Conservation (phyloP, 495 filamentous ascomycete species). For the Haplographium delicatum region DNA sequence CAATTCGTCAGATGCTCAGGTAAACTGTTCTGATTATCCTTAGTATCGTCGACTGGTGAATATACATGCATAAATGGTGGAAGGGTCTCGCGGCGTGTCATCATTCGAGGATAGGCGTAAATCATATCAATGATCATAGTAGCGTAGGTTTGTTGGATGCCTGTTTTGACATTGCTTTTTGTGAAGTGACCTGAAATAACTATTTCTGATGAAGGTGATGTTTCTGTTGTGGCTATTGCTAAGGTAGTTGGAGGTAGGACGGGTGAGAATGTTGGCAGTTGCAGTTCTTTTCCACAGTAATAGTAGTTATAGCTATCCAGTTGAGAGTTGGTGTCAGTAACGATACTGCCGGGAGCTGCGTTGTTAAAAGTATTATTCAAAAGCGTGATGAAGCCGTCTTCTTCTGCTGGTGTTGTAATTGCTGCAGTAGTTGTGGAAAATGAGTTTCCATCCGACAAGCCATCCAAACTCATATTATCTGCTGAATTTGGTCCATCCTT, state of each 20-base stretch:
- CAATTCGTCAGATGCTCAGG: too few relatives aligned
- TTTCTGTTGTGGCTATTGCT: not conserved
- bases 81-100: not conserved
- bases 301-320: not conserved
- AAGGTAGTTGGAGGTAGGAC: not conserved
- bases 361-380: too few relatives aligned
- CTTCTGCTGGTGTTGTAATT: not conserved
- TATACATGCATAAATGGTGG: too few relatives aligned
- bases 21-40: too few relatives aligned
- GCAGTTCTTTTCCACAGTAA: not conserved
- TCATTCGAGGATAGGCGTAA: not conserved
- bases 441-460: not conserved
- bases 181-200: not conserved
- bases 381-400: not conserved
- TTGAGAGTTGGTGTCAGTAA: not conserved
- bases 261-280: not conserved
- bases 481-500: not conserved
- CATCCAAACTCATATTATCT: not conserved
- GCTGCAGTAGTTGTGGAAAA: too few relatives aligned
- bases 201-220: not conserved
- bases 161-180: not conserved
- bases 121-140: constrained; percentile 25
- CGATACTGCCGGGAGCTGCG: too few relatives aligned
- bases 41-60: too few relatives aligned
- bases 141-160: not conserved